Evolutionary conservation across 108 stramenopile genomes (phyloP), one percentile per base, ranked within the genome.

Genomic region (Fistulifera pelliculosa): DNA sequence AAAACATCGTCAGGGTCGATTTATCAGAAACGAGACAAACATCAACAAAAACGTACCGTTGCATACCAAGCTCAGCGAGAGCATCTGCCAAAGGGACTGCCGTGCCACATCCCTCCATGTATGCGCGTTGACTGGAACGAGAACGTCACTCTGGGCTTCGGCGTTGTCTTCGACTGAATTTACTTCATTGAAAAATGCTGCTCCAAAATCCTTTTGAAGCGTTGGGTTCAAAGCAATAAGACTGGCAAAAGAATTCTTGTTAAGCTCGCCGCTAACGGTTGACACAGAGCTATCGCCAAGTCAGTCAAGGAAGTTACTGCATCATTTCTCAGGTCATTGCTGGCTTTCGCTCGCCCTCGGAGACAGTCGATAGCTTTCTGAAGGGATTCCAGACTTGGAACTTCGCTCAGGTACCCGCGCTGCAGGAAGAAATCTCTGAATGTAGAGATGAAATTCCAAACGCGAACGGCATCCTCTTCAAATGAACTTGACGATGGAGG

Each of bases 61-160:
- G 51, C 42, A 65, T 71, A 18, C 91, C 91, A n/a, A 89, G 68
- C 47, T 93, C 87, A 19, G 58, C 79, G 15, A 87, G 65, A 11
- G 81, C 78, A 58, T 89, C 85, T 6, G 62, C 55, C 27, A 87
- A 62, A 93, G 65, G 8, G 81, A 59, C 55, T 85, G 56, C 22
- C 91, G 68, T 8, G 91, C 91, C 27, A 93, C 69, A 54, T 93
- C 91, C 49, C 74, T 76, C 91, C 91, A 93, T 14, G 87, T 93
- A 59, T 70, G 56, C 22, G 60, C 54, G 42, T 76, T 82, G 35
- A 93, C 91, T n/a, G 91, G 91, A 25, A 93, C 60, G 39, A 72
- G 57, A 13, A 74, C 66, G 38, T 70, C 64, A 0, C 54, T 13
- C n/a, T 53, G 47, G 11, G 58, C 43, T 42, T 66, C 69, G 5